Base-by-base conservation (phyloP, 192 early-diverging fungal genomes). In the Coemansia sp. region DNA sequence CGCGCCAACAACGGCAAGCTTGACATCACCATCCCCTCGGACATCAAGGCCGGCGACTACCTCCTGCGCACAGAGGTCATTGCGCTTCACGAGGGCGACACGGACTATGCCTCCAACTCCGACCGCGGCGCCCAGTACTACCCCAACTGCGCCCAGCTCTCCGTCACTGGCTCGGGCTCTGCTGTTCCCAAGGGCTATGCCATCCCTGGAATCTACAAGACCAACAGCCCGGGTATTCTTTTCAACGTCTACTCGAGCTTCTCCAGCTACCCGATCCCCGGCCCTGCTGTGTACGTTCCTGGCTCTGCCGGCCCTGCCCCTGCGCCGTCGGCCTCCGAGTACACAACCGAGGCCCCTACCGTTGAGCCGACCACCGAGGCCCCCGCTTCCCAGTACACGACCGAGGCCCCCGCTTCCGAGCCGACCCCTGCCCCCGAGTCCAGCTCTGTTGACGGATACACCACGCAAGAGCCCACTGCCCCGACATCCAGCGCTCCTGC, bases 401-500 rank as follows among this genome's bases (percentile, higher is more conserved):
- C 22, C 11, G 57, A 44, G 35, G 15, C 49, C 11, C 17, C 51
- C 2, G 32, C 39, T 19, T 9, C 25, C 11, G 50, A 60, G 19
- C 24, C 35, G 3, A 30, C 10, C 41, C 33, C 52, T 30, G 20
- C 40, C 27, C 29, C 38, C 11, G 39, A 43, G 13, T 41, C n/a
- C 19, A 37, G 33, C 8, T 23, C 53, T 30, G 58, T 24, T 24
- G 46, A 63, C 13, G 14, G 5, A 20, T 42, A 42, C 40, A 9
- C 60, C 27, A 42, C 51, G 9, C 32, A 33, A 11, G 30, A 23
- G 3, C 11, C 24, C 19, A 37, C 30, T 17, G 40, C 23, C 17
- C 53, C 60, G 1, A 64, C 53, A 5, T 64, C 60, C 1, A 64
- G 60, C 46, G 60, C 60, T 3, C 60, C 60, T n/a, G 43, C 3